A percentile compares a stretch with the other conserved stretches of the same genome.
These are phyloP conservation scores for Paramecium caudatum DNA, from an alignment of 73 alveolate genomes.

Conservation along the genomic window DNA sequence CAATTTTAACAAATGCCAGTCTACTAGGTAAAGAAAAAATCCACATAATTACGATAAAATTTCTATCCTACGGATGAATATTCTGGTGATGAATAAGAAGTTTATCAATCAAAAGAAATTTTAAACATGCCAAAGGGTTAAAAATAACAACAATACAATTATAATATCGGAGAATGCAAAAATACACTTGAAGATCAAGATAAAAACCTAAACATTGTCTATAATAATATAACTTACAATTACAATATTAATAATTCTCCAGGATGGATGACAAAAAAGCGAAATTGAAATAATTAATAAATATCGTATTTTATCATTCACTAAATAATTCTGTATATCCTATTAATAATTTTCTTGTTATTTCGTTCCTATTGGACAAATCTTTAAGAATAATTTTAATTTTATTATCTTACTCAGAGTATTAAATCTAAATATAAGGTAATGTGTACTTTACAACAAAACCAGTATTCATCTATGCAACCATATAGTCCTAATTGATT, in stretches of 20 bases:
- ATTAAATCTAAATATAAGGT: too few species aligned
- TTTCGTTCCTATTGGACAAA: too few species aligned
- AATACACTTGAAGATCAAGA: constrained; percentile 44
- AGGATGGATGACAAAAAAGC: constrained; percentile 44
- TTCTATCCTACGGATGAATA: constrained; percentile 46
- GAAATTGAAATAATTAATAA: too few species aligned
- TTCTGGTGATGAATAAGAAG: constrained; percentile 48
- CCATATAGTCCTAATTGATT: too few species aligned
- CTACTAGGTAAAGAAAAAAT: constrained; percentile 13
- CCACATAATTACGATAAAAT: neutral
- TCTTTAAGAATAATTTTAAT: too few species aligned
- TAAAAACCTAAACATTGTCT: constrained; percentile 48
- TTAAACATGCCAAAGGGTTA: neutral
- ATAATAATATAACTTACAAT: constrained; percentile 51
- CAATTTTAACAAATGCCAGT: constrained; percentile 16
- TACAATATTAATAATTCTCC: constrained; percentile 59
- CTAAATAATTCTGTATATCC: too few species aligned
- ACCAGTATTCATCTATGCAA: too few species aligned
- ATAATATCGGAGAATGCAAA: constrained; percentile 46
- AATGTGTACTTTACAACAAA: too few species aligned
- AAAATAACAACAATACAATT: constrained; percentile 7
- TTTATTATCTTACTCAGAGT: too few species aligned
- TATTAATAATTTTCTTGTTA: too few species aligned
- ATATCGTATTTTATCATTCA: too few species aligned
- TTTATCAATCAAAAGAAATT: constrained; percentile 43